Percentiles rank a stretch among this genome's conserved stretches.
phyloP scores from a whole-genome alignment of 108 stramenopile species.

The Aurantiochytrium sp. region DNA sequence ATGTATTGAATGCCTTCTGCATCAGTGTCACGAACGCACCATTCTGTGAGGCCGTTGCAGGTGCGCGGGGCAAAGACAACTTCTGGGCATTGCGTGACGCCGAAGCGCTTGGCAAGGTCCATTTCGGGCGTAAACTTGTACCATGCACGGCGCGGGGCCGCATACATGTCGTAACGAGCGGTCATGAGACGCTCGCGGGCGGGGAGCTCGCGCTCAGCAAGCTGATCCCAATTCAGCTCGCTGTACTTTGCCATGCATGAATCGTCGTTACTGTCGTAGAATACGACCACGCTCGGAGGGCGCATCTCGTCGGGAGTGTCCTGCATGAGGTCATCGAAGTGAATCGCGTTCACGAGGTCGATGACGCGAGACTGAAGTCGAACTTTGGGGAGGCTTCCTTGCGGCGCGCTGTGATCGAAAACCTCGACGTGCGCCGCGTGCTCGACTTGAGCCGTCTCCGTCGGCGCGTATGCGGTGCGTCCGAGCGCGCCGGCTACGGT shows the following conservation, averaged over 20 bases:
- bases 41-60: not conserved
- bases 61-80: not conserved
- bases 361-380: not conserved
- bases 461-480: not conserved
- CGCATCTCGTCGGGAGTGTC: conserved; percentile 9
- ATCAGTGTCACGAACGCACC: not conserved
- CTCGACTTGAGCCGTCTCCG: not conserved
- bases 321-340: conserved; percentile 16
- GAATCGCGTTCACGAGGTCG: not conserved
- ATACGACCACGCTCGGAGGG: not conserved
- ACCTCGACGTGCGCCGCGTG: not conserved
- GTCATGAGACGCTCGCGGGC: not conserved
- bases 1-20: not conserved
- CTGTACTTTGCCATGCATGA: not conserved
- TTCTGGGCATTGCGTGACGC: not conserved
- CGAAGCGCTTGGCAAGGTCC: not conserved
- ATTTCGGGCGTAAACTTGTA: not conserved
- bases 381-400: not conserved
- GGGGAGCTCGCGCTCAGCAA: not conserved
- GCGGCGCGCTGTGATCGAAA: not conserved
- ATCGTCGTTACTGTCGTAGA: not conserved
- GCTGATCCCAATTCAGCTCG: not conserved
- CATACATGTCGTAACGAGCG: not conserved
- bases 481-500: not conserved
- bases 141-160: not conserved